A percentile compares a stretch with the other conserved stretches of the same genome.
Conservation (phyloP, 1,284 basidiomycete genomes). For the Xerocomus nothofagi region DNA sequence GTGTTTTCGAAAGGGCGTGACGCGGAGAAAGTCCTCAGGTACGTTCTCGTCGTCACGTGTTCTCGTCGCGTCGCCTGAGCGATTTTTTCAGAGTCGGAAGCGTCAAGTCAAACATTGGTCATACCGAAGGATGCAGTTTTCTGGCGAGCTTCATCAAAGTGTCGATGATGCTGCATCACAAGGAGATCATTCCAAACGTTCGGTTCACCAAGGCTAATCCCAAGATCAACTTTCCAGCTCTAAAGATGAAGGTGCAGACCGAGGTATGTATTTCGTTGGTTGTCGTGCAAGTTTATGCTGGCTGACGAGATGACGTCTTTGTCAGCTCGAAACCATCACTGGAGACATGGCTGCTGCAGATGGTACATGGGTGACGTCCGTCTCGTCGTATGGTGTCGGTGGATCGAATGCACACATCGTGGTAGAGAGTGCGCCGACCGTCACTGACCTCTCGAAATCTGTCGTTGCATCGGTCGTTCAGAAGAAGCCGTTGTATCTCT, state of each 20-base stretch:
- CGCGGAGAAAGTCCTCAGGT: conserved; percentile 23
- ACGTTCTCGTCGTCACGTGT: background rate
- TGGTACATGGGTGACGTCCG: conserved; percentile 29
- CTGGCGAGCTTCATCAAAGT: conserved; percentile 32
- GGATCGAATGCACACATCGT: conserved; percentile 32
- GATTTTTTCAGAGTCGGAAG: conserved; percentile 30
- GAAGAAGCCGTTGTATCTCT: conserved; percentile 23
- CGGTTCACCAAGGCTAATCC: conserved; percentile 30
- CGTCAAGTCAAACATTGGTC: conserved; percentile 35
- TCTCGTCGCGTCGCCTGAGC: background rate
- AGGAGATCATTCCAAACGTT: conserved; percentile 30
- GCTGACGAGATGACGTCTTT: conserved; percentile 1
- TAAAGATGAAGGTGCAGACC: conserved; percentile 31
- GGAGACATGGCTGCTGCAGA: conserved; percentile 27
- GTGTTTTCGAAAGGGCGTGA: conserved; percentile 31
- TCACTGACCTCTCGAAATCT: conserved; percentile 9
- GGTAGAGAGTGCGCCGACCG: conserved; percentile 23
- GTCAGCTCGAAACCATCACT: conserved; percentile 22
- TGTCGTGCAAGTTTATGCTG: background rate
- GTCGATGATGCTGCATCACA: conserved; percentile 30
- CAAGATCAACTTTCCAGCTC: conserved; percentile 25
- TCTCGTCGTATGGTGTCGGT: conserved; percentile 32
- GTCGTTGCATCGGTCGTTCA: background rate
- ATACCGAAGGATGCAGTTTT: conserved; percentile 33
- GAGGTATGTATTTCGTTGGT: conserved; percentile 11